phyloP scores from a whole-genome alignment of 2,329 filamentous ascomycete genomes.

The Didymella lethalis region DNA sequence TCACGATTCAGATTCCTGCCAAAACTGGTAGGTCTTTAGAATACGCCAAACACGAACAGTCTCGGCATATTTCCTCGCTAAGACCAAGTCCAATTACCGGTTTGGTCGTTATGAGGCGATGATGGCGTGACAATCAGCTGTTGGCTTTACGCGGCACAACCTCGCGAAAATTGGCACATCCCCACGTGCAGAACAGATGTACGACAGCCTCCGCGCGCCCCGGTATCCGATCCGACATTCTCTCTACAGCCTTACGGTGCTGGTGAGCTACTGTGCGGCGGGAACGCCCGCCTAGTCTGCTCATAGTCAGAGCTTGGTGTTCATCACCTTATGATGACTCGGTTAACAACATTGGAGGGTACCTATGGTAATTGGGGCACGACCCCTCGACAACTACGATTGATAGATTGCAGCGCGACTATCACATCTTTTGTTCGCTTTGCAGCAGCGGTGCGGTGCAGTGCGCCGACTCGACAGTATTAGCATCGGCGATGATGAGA shows the following conservation, averaged over 20 bases:
- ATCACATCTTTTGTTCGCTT: background rate
- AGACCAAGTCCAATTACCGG: slow-evolving; percentile 5
- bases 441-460: slow-evolving; percentile 9
- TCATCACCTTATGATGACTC: slow-evolving; percentile 11
- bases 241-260: slow-evolving; percentile 23
- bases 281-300: slow-evolving; percentile 26
- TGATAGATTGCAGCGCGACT: slow-evolving; percentile 1
- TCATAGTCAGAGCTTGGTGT: slow-evolving; percentile 16
- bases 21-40: background rate
- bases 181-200: slow-evolving; percentile 23
- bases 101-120: slow-evolving; percentile 21
- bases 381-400: slow-evolving; percentile 2
- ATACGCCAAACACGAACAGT: background rate
- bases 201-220: background rate
- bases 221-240: slow-evolving; percentile 19
- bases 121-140: slow-evolving; percentile 31
- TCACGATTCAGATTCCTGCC: background rate
- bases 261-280: slow-evolving; percentile 17
- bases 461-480: background rate
- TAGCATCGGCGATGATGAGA: slow-evolving; percentile 7
- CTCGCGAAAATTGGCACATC: slow-evolving; percentile 15
- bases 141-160: slow-evolving; percentile 1
- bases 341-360: background rate
- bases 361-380: background rate
- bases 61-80: slow-evolving; percentile 12